Percentiles rank a stretch among this genome's conserved stretches.
Conservation (phyloP, 768 basidiomycete species). For the Chalciporus piperatus region DNA sequence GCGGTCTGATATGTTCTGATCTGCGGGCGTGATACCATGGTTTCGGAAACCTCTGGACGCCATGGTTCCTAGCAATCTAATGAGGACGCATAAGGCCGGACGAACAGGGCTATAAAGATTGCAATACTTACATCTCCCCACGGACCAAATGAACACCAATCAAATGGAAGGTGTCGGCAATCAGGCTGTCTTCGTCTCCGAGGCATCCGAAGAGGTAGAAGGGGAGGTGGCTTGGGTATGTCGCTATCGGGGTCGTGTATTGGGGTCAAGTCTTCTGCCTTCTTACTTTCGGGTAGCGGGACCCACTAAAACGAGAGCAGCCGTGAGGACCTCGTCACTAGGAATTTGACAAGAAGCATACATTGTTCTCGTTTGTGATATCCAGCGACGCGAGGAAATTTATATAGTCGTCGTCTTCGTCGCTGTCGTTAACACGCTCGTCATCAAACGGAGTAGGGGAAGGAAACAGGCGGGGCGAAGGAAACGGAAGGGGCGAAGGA, state of each 20-base stretch:
- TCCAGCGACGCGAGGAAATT: conserved; percentile 26
- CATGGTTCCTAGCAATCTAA: conserved; percentile 14
- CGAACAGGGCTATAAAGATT: background rate
- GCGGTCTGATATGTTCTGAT: conserved; percentile 17
- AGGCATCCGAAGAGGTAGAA: conserved; percentile 11
- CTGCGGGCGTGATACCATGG: conserved; percentile 21
- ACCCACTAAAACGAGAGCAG: conserved; percentile 21
- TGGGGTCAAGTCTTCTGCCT: conserved; percentile 31
- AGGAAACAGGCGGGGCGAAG: too few relatives aligned
- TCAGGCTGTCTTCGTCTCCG: conserved; percentile 19
- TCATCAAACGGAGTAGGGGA: background rate
- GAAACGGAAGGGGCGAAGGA: conserved; percentile 1
- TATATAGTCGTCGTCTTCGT: conserved; percentile 24
- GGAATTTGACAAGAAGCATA: background rate
- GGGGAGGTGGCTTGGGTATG: background rate
- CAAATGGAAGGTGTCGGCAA: conserved; percentile 14
- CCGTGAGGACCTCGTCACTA: conserved; percentile 2
- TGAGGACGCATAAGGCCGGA: background rate
- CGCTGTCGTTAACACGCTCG: background rate
- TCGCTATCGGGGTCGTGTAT: conserved; percentile 1
- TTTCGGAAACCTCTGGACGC: conserved; percentile 21
- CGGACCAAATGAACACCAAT: conserved; percentile 12
- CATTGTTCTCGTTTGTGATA: conserved; percentile 31
- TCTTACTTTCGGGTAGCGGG: conserved; percentile 25
- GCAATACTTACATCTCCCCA: conserved; percentile 22